Percentiles rank a stretch among this genome's conserved stretches.
Evolutionary conservation across 768 basidiomycete genomes (phyloP).

Genomic region (Mycena metata): DNA sequence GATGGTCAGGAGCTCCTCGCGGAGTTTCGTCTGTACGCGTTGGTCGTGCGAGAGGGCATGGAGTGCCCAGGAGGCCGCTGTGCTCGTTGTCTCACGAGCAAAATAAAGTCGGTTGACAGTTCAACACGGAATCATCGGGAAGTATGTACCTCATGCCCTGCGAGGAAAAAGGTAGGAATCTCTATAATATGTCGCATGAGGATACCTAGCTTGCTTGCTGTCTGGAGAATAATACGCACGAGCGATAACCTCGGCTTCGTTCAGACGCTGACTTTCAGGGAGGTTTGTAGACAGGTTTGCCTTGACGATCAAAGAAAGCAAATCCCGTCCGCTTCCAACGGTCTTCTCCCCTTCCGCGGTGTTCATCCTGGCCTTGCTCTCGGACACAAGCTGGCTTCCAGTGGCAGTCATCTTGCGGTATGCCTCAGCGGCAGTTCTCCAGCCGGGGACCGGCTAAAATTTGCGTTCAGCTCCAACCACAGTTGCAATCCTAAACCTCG

Average conservation of each 20-base stretch:
- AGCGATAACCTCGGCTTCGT: slow-evolving; percentile 62
- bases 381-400: slow-evolving; percentile 52
- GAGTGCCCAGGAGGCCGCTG: slow-evolving; percentile 56
- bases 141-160: slow-evolving; percentile 44
- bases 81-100: background rate
- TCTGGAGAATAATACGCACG: slow-evolving; percentile 18
- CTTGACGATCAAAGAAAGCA: slow-evolving; percentile 61
- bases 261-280: slow-evolving; percentile 57
- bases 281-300: slow-evolving; percentile 66
- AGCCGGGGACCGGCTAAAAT: slow-evolving; percentile 15
- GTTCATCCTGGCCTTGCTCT: slow-evolving; percentile 52
- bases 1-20: slow-evolving; percentile 57
- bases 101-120: no score
- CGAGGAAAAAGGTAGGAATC: slow-evolving; percentile 58
- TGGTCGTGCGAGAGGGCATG: slow-evolving; percentile 55
- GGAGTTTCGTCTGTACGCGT: slow-evolving; percentile 56
- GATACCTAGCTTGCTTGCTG: no score
- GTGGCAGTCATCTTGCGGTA: slow-evolving; percentile 48
- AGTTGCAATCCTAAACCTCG: slow-evolving; percentile 28
- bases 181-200: slow-evolving; percentile 37
- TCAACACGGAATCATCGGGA: background rate
- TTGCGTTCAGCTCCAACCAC: background rate
- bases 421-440: slow-evolving; percentile 31
- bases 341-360: slow-evolving; percentile 37
- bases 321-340: slow-evolving; percentile 54